These are phyloP conservation scores for Rosa persica DNA, from an alignment of 306 rosid species.

Conservation along the genomic window DNA sequence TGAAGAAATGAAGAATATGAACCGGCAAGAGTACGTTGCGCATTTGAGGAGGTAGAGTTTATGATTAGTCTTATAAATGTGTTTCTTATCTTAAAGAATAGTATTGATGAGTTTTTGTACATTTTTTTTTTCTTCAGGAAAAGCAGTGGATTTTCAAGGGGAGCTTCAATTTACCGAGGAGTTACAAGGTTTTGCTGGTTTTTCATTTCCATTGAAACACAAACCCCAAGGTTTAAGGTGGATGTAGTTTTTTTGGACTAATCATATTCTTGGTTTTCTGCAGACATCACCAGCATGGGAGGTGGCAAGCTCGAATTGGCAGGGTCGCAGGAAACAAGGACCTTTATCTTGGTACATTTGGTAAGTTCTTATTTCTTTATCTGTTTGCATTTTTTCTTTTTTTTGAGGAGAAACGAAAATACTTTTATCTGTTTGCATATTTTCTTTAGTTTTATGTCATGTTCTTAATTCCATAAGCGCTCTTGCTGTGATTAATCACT, in stretches of 20 bases:
- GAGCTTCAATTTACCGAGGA: conserved; percentile 97
- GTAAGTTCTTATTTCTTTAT: conserved; percentile 37
- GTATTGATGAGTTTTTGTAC: not conserved
- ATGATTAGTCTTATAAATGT: not conserved
- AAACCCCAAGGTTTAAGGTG: not conserved
- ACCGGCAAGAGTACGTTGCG: conserved; percentile 91
- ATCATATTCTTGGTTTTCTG: conserved; percentile 7
- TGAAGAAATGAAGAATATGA: conserved; percentile 97
- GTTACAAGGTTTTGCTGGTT: conserved; percentile 69
- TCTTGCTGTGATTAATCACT: conserved; percentile 13
- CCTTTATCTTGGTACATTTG: conserved; percentile 96
- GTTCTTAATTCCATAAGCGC: not conserved
- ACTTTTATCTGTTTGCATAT: not conserved
- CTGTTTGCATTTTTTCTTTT: not conserved
- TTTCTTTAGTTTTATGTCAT: not conserved
- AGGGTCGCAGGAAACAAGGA: conserved; percentile 99
- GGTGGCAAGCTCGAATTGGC: conserved; percentile 99
- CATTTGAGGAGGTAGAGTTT: conserved; percentile 75
- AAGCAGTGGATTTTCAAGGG: conserved; percentile 97
- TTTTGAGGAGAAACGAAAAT: no score
- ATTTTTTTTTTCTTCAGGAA: conserved; percentile 54
- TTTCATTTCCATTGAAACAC: not conserved
- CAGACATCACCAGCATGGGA: conserved; percentile 97
- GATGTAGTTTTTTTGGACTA: not conserved
- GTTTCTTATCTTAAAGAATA: not conserved